Conservation (phyloP, 129 eudicot species). For the Daucus carota region DNA sequence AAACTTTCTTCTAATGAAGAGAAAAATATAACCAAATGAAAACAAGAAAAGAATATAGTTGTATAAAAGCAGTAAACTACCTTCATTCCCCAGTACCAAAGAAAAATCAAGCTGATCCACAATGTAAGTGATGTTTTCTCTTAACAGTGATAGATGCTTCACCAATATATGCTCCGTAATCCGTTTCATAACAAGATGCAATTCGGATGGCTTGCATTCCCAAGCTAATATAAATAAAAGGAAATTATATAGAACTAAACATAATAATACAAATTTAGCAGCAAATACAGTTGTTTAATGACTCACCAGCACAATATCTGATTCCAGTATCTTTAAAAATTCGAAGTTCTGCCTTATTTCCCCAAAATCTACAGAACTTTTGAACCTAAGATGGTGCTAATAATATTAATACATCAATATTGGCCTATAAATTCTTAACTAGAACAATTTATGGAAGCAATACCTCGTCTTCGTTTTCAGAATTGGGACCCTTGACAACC, state of each 20-base stretch:
- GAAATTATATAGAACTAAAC: not conserved
- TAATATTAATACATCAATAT: not conserved
- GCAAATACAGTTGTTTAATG: constrained; percentile 1
- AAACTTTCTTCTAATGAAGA: not conserved
- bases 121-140: constrained; percentile 41
- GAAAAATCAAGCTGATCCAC: constrained; percentile 91
- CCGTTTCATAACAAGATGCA: constrained; percentile 61
- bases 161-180: constrained; percentile 55
- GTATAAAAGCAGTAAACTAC: constrained; percentile 23
- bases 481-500: constrained; percentile 65
- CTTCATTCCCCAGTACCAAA: constrained; percentile 46
- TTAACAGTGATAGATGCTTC: constrained; percentile 58
- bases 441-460: constrained; percentile 8
- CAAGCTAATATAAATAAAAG: constrained; percentile 39
- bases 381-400: constrained; percentile 30
- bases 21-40: not conserved
- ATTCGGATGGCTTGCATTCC: constrained; percentile 62
- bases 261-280: constrained; percentile 3
- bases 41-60: not conserved
- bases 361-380: constrained; percentile 83
- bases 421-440: not conserved
- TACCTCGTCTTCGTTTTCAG: constrained; percentile 78
- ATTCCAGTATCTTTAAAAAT: constrained; percentile 51
- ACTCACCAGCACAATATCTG: constrained; percentile 72
- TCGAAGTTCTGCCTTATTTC: constrained; percentile 60